Conservation (phyloP, 2,329 filamentous ascomycete genomes). For the Juglanconis sp. region DNA sequence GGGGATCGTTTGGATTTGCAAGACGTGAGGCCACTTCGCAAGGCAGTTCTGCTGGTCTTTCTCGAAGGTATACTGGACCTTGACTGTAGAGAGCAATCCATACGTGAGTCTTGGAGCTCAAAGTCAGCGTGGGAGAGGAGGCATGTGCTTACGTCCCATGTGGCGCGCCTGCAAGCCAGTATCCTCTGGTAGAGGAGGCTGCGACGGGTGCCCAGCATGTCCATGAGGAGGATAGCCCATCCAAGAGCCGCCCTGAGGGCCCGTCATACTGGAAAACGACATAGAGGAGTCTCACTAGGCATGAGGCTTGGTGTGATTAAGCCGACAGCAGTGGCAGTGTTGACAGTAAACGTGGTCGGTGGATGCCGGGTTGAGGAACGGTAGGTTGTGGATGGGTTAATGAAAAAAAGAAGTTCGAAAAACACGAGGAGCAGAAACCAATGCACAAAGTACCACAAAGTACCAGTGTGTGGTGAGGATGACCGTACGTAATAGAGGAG, state of each 20-base stretch:
- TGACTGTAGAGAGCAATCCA: slow-evolving; percentile 57
- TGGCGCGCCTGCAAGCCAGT: slow-evolving; percentile 55
- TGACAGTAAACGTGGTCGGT: neutral
- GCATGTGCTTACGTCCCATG: slow-evolving; percentile 58
- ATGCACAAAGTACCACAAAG: neutral
- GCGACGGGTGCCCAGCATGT: slow-evolving; percentile 23
- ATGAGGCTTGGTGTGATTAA: neutral
- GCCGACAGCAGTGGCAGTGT: neutral
- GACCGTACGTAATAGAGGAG: neutral
- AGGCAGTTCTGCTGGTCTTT: slow-evolving; percentile 85
- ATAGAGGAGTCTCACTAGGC: slow-evolving; percentile 8
- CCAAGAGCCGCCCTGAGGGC: slow-evolving; percentile 17
- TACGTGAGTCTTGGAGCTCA: slow-evolving; percentile 12
- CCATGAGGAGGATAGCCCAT: slow-evolving; percentile 19
- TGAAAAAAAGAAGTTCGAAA: neutral
- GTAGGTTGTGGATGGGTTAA: neutral
- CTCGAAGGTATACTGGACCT: slow-evolving; percentile 96
- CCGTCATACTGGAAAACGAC: slow-evolving; percentile 24
- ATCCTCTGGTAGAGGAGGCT: slow-evolving; percentile 33
- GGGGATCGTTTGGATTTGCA: slow-evolving; percentile 75
- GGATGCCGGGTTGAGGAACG: neutral
- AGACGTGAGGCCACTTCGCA: slow-evolving; percentile 75
- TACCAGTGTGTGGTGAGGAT: neutral
- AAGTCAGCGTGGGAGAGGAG: slow-evolving; percentile 28
- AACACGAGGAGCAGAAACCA: neutral